A percentile compares a stretch with the other conserved stretches of the same genome.
Evolutionary conservation across 306 rosid genomes (phyloP).

Genomic region (Vigna mungo): DNA sequence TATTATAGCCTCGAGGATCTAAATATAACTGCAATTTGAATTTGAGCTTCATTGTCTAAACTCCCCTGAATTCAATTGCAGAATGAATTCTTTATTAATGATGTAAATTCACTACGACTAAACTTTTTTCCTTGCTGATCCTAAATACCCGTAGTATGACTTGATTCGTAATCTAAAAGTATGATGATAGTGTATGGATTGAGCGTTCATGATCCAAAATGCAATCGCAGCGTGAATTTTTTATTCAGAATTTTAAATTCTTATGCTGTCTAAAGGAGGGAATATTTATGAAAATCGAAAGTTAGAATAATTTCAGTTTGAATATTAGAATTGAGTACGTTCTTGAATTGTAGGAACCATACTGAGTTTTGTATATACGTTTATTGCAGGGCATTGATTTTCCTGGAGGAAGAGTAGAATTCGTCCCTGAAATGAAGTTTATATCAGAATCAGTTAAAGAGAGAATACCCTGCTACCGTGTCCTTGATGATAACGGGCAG

Average conservation of each 20-base stretch:
- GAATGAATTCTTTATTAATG: not conserved
- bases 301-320: constrained; percentile 10
- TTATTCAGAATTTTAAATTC: not conserved
- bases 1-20: not conserved
- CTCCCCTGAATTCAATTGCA: not conserved
- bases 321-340: not conserved
- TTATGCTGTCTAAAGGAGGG: not conserved
- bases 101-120: not conserved
- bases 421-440: constrained; percentile 64
- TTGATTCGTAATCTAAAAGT: not conserved
- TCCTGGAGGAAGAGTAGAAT: constrained; percentile 78
- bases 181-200: not conserved
- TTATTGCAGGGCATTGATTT: constrained; percentile 63
- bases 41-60: not conserved
- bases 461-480: constrained; percentile 70
- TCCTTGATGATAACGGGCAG: constrained; percentile 77
- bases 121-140: not conserved
- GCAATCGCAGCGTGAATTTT: not conserved
- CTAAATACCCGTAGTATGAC: not conserved
- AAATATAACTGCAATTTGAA: not conserved
- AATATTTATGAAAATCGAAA: constrained; percentile 6
- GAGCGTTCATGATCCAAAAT: not conserved
- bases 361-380: not conserved
- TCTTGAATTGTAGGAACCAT: not conserved
- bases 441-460: constrained; percentile 59